phyloP scores from a whole-genome alignment of 352 stramenopile genomes.

The Phytophthora tubulina region DNA sequence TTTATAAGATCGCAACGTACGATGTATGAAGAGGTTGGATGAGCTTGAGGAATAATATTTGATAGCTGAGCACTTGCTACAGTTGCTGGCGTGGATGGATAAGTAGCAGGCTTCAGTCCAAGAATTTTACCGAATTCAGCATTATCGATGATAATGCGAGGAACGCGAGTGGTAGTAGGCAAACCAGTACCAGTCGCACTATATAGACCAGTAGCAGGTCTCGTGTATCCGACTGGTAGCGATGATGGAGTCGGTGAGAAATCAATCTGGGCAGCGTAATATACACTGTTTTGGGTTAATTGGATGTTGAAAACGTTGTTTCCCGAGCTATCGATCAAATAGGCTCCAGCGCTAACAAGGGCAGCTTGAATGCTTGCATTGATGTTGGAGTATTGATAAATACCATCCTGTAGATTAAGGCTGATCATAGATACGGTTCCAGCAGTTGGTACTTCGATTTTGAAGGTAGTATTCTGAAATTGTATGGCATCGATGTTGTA shows the following conservation, averaged over 20 bases:
- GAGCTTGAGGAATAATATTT: no score
- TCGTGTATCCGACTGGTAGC: no score
- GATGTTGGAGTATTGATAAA: no score
- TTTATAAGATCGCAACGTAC: no score
- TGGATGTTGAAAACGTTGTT: conserved; percentile 1
- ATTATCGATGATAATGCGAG: conserved; percentile 14
- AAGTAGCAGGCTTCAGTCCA: background rate
- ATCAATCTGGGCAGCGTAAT: conserved; percentile 26
- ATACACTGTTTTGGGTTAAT: no score
- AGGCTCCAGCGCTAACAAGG: conserved; percentile 16
- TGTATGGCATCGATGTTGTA: conserved; percentile 14
- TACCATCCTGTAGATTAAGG: no score
- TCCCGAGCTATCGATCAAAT: no score
- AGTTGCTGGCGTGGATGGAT: background rate
- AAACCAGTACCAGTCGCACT: conserved; percentile 3
- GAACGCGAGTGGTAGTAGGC: conserved; percentile 10
- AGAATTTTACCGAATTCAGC: conserved; percentile 2
- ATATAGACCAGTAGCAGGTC: conserved; percentile 25
- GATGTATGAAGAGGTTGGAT: no score
- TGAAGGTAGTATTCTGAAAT: conserved; percentile 9
- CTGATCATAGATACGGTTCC: conserved; percentile 18
- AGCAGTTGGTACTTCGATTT: conserved; percentile 20
- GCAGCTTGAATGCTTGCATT: conserved; percentile 19
- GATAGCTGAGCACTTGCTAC: no score
- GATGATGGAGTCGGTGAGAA: conserved; percentile 6